Evolutionary conservation across 2,329 filamentous ascomycete genomes (phyloP), one percentile per base, ranked within the genome.

Genomic region (Aspergillus eucalypticola): DNA sequence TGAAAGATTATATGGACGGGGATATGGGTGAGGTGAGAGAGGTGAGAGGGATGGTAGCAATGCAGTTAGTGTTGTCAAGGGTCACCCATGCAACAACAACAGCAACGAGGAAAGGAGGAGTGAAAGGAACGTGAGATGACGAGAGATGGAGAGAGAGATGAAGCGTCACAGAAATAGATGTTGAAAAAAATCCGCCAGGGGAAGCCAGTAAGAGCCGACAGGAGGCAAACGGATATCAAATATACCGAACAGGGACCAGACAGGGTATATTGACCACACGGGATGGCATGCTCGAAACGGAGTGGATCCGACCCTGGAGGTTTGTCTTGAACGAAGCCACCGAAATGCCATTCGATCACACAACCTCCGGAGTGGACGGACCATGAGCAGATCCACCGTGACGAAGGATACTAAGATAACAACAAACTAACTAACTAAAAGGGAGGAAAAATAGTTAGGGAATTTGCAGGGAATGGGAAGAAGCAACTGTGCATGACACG

Each of bases 271-370:
- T 54, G 59, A 39, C 51, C 62, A 64, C 60, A 62, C 62, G 58
- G 60, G 57, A 52, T 59, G 62, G 62, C 55, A 64, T 64, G 60
- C 54, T 62, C 60, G 57, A 52, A 53, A 61, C 59, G 56, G 32
- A 61, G 64, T 67, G 65, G 64, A 64, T 60, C 65, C 60, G 57
- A 49, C 46, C 59, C 52, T 61, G 44, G 59, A 52, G 39, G 53
- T 46, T 58, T 59, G 51, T 61, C 41, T 54, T 51, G 46, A 54
- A 52, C 52, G 38, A 60, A 54, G 57, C 57, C 57, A 54, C 57
- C 51, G 44, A 55, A 49, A 59, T 59, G 46, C 58, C 58, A 56
- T 60, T 51, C 17, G 58, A 60, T 56, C 58, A 60, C 58, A 56
- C 52, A 59, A 55, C 51, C 52, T 52, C 41, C 51, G 51, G 51